Evolutionary conservation across 805 yeast genomes (phyloP), one percentile per base, ranked within the genome.

Genomic region (Kodamaea fukazawae): DNA sequence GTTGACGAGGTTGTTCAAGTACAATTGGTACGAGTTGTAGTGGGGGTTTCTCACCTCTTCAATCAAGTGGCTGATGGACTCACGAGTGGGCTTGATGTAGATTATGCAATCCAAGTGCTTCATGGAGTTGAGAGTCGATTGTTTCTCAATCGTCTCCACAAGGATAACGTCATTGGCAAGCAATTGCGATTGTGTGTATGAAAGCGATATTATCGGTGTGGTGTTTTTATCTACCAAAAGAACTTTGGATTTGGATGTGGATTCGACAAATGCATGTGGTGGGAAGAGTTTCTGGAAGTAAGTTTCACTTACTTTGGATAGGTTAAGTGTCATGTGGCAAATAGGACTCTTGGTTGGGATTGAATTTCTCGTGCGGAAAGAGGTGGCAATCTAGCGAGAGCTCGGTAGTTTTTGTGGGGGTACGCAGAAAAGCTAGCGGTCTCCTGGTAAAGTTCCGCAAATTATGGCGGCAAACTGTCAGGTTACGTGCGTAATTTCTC

Each of bases 161-260:
- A 93, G 70, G 44, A 86, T 88, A n/a, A 93, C 78, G 46, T 91
- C 96, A 50, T 86, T 77, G 48, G 83, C 79, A 28, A 93, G 71
- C 32, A 93, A 70, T 41, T 81, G 85, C 2, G 95, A 82, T 58
- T 93, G 99, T 2, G 96, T 85, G 20, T 95, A 78, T 50, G 85
- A 80, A 76, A 93, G 73, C n/a, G 97, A 88, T 15, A 93, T 77
- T 16, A 89, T 79, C 0, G 89, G 73, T 4, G 95, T 86, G 50
- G 99, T 91, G 47, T 73, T 71, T 36, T 75, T 68, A 56, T 93
- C 99, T 41, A 93, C 72, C 29, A 93, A 69, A 27, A 93, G 69
- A 20, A 90, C 95, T 48, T 79, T 79, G 43, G 90, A 81, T 45
- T 73, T 60, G 22, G 61, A 65, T 18, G 50, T 46, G 11, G 43